Conservation (phyloP, 2,329 filamentous ascomycete genomes). For the Colletotrichum melonis region DNA sequence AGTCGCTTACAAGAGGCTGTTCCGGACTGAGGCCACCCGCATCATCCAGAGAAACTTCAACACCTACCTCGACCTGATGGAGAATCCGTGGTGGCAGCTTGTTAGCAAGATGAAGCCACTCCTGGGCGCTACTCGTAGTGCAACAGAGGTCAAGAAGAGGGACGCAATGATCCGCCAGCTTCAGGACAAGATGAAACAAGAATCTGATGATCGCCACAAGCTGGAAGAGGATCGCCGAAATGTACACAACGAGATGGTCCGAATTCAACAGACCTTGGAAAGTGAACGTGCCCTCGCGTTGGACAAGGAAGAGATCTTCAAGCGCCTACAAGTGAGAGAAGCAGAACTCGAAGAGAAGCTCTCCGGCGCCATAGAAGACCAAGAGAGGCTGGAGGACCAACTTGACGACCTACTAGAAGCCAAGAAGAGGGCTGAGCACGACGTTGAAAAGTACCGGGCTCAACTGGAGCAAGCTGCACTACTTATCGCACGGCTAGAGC, state of each 20-base stretch:
- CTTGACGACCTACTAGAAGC: constrained; percentile 88
- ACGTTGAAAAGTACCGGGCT: constrained; percentile 80
- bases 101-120: constrained; percentile 96
- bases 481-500: constrained; percentile 86
- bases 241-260: constrained; percentile 86
- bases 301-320: constrained; percentile 99
- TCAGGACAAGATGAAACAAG: constrained; percentile 83
- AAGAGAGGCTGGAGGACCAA: constrained; percentile 93
- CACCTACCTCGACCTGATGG: constrained; percentile 87
- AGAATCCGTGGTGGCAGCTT: constrained; percentile 97
- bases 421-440: constrained; percentile 88
- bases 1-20: constrained; percentile 91
- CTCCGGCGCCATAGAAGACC: constrained; percentile 89
- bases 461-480: constrained; percentile 93
- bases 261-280: constrained; percentile 93
- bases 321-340: constrained; percentile 92
- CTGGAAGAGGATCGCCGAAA: constrained; percentile 93
- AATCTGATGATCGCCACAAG: constrained; percentile 78
- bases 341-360: constrained; percentile 93
- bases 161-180: constrained; percentile 94
- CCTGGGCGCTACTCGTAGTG: constrained; percentile 89
- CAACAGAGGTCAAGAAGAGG: constrained; percentile 92
- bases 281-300: constrained; percentile 95
- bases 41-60: constrained; percentile 97
- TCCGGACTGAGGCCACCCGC: constrained; percentile 91